Percentiles rank a stretch among this genome's conserved stretches.
Conservation (phyloP, 2,329 filamentous ascomycete genomes). For the Blumeria hordei region DNA sequence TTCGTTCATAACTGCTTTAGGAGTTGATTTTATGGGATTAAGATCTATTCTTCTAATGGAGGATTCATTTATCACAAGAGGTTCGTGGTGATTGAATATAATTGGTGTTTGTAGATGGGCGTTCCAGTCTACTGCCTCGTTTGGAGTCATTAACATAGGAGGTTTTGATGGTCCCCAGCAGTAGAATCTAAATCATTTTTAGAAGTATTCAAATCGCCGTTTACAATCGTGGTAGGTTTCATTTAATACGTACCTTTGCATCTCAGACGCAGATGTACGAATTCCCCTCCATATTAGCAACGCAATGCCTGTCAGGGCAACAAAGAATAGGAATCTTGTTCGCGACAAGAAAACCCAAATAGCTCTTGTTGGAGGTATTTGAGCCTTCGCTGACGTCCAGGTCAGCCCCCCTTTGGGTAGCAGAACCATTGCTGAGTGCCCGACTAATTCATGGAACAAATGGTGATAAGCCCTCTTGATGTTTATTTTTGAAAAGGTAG, state of each 20-base stretch:
- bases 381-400: constrained; percentile 74
- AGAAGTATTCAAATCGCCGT: background rate
- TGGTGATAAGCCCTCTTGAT: no score
- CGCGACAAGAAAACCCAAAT: constrained; percentile 46
- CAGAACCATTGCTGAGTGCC: constrained; percentile 5
- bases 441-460: constrained; percentile 14
- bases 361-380: constrained; percentile 53
- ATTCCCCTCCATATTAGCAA: constrained; percentile 77
- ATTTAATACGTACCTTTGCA: constrained; percentile 46
- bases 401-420: constrained; percentile 22
- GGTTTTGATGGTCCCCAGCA: constrained; percentile 89
- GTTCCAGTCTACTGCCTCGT: constrained; percentile 78
- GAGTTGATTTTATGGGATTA: constrained; percentile 61
- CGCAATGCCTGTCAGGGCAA: constrained; percentile 45
- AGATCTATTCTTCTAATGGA: constrained; percentile 63
- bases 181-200: constrained; percentile 45
- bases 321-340: constrained; percentile 52
- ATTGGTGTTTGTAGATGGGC: constrained; percentile 77
- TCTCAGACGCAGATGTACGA: constrained; percentile 54
- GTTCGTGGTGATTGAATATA: constrained; percentile 83
- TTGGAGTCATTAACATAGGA: constrained; percentile 85
- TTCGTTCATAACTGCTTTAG: constrained; percentile 52
- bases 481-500: no score
- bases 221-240: background rate
- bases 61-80: constrained; percentile 59